Conservation (phyloP, 2,329 filamentous ascomycete species). For the Diaporthe citri region DNA sequence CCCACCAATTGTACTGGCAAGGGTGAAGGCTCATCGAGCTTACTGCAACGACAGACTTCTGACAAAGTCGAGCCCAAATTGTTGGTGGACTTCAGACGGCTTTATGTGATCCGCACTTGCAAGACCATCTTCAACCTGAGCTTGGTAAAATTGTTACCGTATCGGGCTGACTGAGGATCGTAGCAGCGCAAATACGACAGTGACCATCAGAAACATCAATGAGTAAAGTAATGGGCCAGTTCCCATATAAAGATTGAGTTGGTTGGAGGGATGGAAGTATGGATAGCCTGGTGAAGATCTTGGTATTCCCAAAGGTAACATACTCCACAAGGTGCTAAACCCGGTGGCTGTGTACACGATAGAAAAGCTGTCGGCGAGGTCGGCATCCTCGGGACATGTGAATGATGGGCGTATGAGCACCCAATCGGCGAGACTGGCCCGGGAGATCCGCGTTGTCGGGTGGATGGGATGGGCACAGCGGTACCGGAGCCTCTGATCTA, state of each 20-base stretch:
- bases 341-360: neutral
- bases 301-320: neutral
- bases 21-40: neutral
- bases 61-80: neutral
- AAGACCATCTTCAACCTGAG: neutral
- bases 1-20: neutral
- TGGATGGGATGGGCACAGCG: constrained; percentile 10
- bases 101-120: neutral
- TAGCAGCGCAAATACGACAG: neutral
- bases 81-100: neutral
- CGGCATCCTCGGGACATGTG: constrained; percentile 22
- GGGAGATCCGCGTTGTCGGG: constrained; percentile 1
- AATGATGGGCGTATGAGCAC: neutral
- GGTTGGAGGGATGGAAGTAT: neutral
- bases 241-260: neutral
- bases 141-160: neutral
- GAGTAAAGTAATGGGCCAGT: neutral
- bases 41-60: neutral
- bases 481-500: constrained; percentile 10
- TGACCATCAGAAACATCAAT: neutral
- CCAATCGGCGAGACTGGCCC: constrained; percentile 12
- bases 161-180: neutral
- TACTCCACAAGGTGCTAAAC: neutral
- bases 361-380: neutral
- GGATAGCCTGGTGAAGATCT: neutral